A percentile compares a stretch with the other conserved stretches of the same genome.
These are phyloP conservation scores for Paramyrothecium roridum DNA, from an alignment of 2,329 filamentous ascomycete genomes.

Conservation along the genomic window DNA sequence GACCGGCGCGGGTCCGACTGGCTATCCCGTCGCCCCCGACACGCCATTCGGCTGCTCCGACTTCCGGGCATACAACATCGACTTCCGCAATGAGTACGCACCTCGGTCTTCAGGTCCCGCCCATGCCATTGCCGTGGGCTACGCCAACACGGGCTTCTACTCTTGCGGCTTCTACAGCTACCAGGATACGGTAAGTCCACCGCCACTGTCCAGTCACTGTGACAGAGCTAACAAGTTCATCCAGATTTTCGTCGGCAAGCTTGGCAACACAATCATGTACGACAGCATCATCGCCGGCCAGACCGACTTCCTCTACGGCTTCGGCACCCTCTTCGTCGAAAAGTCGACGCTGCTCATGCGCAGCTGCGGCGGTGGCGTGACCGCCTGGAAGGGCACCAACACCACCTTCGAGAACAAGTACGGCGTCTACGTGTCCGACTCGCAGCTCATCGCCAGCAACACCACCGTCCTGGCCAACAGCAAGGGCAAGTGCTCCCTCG, in stretches of 20 bases:
- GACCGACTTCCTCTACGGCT: conserved; percentile 68
- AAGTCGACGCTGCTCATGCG: conserved; percentile 52
- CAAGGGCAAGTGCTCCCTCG: conserved; percentile 50
- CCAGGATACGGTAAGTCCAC: conserved; percentile 55
- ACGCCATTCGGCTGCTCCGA: conserved; percentile 63
- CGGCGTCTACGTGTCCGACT: conserved; percentile 61
- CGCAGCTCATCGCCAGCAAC: conserved; percentile 53
- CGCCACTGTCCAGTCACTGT: too few relatives aligned
- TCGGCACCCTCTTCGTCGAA: conserved; percentile 62
- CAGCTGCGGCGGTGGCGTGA: conserved; percentile 63
- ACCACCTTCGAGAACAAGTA: conserved; percentile 66
- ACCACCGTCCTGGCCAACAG: conserved; percentile 29
- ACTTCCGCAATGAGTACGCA: conserved; percentile 59
- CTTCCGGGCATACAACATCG: conserved; percentile 65
- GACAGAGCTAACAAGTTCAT: background rate
- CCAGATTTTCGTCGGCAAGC: conserved; percentile 61
- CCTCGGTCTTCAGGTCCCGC: conserved; percentile 50
- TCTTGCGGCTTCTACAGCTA: conserved; percentile 64
- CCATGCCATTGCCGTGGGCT: conserved; percentile 57
- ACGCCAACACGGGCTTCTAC: conserved; percentile 66
- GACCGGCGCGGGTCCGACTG: conserved; percentile 60
- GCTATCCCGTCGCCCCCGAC: conserved; percentile 54
- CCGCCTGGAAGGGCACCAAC: conserved; percentile 64
- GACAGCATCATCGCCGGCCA: conserved; percentile 58
- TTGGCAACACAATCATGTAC: conserved; percentile 64